These are phyloP conservation scores for Pythium insidiosum DNA, from an alignment of 352 stramenopile genomes.

Conservation along the genomic window DNA sequence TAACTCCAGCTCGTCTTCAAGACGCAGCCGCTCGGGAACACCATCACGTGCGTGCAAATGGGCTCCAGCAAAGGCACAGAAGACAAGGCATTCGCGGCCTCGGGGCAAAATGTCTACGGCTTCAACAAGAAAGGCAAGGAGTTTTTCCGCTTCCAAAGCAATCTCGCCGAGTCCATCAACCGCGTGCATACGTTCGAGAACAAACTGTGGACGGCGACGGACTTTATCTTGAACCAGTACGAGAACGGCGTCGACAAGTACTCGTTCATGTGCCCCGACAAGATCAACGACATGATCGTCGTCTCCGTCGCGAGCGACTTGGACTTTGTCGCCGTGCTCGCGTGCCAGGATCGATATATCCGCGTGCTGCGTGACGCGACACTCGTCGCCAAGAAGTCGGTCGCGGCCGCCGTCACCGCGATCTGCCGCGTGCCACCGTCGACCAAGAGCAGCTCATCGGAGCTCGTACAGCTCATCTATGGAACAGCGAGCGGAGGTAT, in stretches of 20 bases:
- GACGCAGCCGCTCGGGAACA: conserved; percentile 34
- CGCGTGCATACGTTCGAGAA: conserved; percentile 58
- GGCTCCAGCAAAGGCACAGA: conserved; percentile 61
- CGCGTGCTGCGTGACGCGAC: conserved; percentile 54
- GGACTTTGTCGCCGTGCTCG: conserved; percentile 56
- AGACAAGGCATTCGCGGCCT: conserved; percentile 69
- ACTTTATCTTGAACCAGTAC: conserved; percentile 82
- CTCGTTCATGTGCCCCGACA: conserved; percentile 69
- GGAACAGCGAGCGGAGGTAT: conserved; percentile 49
- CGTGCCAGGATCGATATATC: conserved; percentile 65
- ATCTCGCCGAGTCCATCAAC: conserved; percentile 70
- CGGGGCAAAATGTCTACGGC: conserved; percentile 55
- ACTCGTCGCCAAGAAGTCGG: conserved; percentile 50
- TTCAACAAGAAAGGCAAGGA: conserved; percentile 84
- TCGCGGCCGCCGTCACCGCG: conserved; percentile 39
- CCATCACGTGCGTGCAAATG: conserved; percentile 64
- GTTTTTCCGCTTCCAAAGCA: conserved; percentile 85
- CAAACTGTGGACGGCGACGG: conserved; percentile 68
- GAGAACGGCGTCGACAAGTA: conserved; percentile 72
- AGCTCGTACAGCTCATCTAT: conserved; percentile 46
- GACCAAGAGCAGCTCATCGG: conserved; percentile 12
- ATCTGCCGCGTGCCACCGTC: conserved; percentile 25
- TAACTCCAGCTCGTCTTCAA: conserved; percentile 51
- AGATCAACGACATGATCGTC: conserved; percentile 74
- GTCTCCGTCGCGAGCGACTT: conserved; percentile 46